Evolutionary conservation across 2,329 filamentous ascomycete genomes (phyloP).

Genomic region (Colletotrichum sp.): DNA sequence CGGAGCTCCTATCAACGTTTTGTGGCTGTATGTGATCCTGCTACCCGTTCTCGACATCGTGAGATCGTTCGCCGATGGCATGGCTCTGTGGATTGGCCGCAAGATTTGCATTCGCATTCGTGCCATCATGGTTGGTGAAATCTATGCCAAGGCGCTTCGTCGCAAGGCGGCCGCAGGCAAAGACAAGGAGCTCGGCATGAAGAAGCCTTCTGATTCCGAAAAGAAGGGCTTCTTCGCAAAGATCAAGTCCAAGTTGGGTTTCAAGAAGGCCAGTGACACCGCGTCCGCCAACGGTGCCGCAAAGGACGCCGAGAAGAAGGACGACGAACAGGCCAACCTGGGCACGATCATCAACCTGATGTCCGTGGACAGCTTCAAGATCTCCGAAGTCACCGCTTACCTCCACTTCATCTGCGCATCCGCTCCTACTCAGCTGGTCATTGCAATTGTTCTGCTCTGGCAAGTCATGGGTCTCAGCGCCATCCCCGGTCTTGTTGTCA

Average conservation of each 20-base stretch:
- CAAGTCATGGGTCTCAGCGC: constrained; percentile 90
- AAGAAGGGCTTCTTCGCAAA: constrained; percentile 49
- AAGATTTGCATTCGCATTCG: constrained; percentile 93
- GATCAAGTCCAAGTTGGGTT: constrained; percentile 61
- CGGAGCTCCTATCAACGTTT: constrained; percentile 78
- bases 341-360: constrained; percentile 99
- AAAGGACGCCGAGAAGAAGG: constrained; percentile 41
- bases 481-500: constrained; percentile 89
- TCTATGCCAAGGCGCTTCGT: constrained; percentile 93
- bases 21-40: constrained; percentile 94
- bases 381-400: constrained; percentile 92
- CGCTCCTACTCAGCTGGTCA: constrained; percentile 84
- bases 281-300: constrained; percentile 34
- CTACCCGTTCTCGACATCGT: constrained; percentile 83
- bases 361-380: constrained; percentile 99
- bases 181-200: constrained; percentile 73
- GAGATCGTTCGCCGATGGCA: constrained; percentile 82
- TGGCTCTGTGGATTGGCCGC: constrained; percentile 90
- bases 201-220: constrained; percentile 36
- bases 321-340: constrained; percentile 82
- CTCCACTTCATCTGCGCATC: constrained; percentile 94
- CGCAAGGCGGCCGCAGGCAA: constrained; percentile 82
- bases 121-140: constrained; percentile 95
- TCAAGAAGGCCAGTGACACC: constrained; percentile 50
- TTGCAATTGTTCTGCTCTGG: constrained; percentile 84